phyloP scores from a whole-genome alignment of 73 alveolate species.

The Durusdinium trenchii region DNA sequence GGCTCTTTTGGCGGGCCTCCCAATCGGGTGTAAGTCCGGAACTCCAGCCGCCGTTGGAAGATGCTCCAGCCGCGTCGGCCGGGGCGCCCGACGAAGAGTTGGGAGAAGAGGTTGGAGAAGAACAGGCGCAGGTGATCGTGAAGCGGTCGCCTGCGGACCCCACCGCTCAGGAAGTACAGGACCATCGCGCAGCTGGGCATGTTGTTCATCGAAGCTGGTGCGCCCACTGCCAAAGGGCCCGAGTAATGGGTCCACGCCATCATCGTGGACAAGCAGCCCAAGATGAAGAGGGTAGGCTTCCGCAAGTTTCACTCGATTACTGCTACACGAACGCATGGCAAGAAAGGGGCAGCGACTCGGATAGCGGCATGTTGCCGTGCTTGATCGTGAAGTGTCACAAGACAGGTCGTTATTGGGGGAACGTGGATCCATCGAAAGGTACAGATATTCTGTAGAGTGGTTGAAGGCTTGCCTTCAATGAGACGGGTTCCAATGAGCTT shows the following conservation, averaged over 20 bases:
- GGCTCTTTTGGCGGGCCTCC: constrained; percentile 1
- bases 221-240: constrained; percentile 1
- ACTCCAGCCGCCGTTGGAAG: background rate
- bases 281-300: background rate
- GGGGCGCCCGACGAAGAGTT: background rate
- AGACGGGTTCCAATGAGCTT: background rate
- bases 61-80: constrained; percentile 27
- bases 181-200: constrained; percentile 28
- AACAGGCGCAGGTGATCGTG: background rate
- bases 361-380: constrained; percentile 26
- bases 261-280: background rate
- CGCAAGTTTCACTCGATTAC: constrained; percentile 19
- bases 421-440: constrained; percentile 12
- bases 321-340: background rate
- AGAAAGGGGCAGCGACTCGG: background rate
- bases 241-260: background rate
- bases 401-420: background rate
- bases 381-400: background rate
- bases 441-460: background rate
- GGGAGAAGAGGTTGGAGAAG: constrained; percentile 1
- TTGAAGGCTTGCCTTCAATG: background rate
- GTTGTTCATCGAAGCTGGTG: constrained; percentile 11
- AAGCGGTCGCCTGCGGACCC: background rate
- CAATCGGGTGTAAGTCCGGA: constrained; percentile 17
- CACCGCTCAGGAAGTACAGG: background rate